phyloP scores from a whole-genome alignment of 1,284 basidiomycete species.

The Ceratobasidium sp. region DNA sequence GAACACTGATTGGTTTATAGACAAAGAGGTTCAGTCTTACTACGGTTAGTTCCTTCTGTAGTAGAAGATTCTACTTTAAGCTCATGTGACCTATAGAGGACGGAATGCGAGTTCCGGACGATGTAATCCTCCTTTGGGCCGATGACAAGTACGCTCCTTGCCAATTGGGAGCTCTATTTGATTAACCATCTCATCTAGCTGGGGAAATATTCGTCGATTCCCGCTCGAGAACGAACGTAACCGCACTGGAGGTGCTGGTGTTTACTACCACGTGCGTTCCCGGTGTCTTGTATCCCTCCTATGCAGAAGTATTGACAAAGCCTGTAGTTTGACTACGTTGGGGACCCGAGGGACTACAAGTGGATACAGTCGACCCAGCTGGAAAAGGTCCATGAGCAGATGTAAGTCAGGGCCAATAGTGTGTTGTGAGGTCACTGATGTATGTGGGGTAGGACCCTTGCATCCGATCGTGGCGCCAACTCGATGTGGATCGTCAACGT shows the following conservation, averaged over 20 bases:
- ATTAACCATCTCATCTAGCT: slow-evolving; percentile 50
- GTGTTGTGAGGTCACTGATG: slow-evolving; percentile 41
- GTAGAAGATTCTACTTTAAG: neutral
- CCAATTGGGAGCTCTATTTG: neutral
- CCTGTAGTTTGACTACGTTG: slow-evolving; percentile 56
- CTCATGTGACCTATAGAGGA: slow-evolving; percentile 11
- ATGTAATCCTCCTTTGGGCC: slow-evolving; percentile 63
- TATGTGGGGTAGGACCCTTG: slow-evolving; percentile 33
- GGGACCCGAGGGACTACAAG: slow-evolving; percentile 51
- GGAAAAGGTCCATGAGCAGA: slow-evolving; percentile 40
- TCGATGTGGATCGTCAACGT: slow-evolving; percentile 53
- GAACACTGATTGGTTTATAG: slow-evolving; percentile 35
- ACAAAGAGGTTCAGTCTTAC: slow-evolving; percentile 71
- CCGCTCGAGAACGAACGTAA: slow-evolving; percentile 60
- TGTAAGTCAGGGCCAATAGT: slow-evolving; percentile 40
- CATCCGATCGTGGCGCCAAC: slow-evolving; percentile 44
- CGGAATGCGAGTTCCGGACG: slow-evolving; percentile 45
- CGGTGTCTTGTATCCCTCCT: neutral
- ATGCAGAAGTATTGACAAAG: slow-evolving; percentile 5
- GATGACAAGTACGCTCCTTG: slow-evolving; percentile 61
- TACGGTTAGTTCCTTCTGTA: slow-evolving; percentile 50
- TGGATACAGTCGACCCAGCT: slow-evolving; percentile 46
- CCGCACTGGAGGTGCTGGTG: slow-evolving; percentile 67
- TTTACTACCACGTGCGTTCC: slow-evolving; percentile 69
- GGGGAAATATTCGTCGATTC: slow-evolving; percentile 65